Base-by-base conservation (phyloP, 108 stramenopile genomes). In the Nitzschia putrida region DNA sequence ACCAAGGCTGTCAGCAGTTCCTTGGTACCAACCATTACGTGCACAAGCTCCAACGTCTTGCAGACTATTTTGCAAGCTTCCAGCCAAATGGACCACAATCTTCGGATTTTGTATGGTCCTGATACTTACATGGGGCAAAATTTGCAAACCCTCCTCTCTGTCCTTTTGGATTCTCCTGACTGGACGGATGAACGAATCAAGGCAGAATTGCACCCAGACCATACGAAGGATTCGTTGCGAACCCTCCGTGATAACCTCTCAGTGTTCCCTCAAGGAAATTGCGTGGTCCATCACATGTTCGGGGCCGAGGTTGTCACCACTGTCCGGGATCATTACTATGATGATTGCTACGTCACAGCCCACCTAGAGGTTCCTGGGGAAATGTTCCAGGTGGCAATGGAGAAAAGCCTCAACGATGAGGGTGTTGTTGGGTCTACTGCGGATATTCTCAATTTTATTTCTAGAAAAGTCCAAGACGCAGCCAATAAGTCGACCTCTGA, bases 111-210 rank as follows among this genome's bases (percentile, higher is more conserved):
- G 61, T 97, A 97, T 73, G 97, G 97, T 24, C 97, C 97, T 14
- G 97, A 97, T 74, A 97, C 97, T 16, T 96, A 95, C 86, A 97
- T 97, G 97, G 97, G 97, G 12, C 60, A 91, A 24, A 97, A 97
- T 79, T 77, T 97, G 7, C 63, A 78, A n/a, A 79, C 81, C 37
- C 69, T 97, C 70, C 68, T 97, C 9, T 65, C 76, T 57, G 64
- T 79, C 1, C 64, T 94, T 18, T 51, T 87, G 8, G 53, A 60
- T 22, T 39, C 55, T 55, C 54, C 69, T 7, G 68, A 69, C 25
- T 94, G 92, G 92, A 77, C 66, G 56, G 90, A 94, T 66, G 83
- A 75, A 6, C 76, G 82, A 49, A 91, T 94, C 57, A 26, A 61
- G 21, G 16, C 49, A 0, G 79, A 90, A 9, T 81, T 92, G 66